phyloP scores from a whole-genome alignment of 208 protist genomes.

The Vickermania spadyakhi region DNA sequence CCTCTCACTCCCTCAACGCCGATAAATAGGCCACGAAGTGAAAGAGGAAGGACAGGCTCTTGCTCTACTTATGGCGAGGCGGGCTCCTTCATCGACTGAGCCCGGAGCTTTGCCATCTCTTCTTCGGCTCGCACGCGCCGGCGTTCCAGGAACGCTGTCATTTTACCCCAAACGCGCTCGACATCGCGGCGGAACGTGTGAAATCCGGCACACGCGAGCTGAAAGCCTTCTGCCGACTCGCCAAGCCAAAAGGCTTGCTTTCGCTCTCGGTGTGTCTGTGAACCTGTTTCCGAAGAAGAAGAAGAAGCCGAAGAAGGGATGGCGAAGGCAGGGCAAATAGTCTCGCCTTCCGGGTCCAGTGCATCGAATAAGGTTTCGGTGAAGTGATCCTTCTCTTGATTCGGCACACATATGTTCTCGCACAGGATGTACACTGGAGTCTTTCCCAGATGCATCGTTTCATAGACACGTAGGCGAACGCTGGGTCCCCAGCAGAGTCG shows the following conservation, averaged over 20 bases:
- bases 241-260: constrained; percentile 58
- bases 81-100: too few species aligned
- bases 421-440: constrained; percentile 58
- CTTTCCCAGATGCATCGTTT: constrained; percentile 71
- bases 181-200: constrained; percentile 15
- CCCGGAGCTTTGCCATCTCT: too few species aligned
- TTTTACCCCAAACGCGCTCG: constrained; percentile 36
- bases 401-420: constrained; percentile 6
- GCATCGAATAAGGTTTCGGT: constrained; percentile 10
- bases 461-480: constrained; percentile 20
- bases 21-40: too few species aligned
- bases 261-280: background rate
- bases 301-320: background rate
- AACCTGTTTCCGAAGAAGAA: background rate
- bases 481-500: background rate
- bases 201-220: constrained; percentile 35
- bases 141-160: constrained; percentile 14
- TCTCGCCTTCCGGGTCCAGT: constrained; percentile 6
- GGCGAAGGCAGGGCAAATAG: constrained; percentile 8
- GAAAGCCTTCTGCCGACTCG: constrained; percentile 46
- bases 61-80: too few species aligned
- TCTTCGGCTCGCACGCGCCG: constrained; percentile 19
- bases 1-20: too few species aligned
- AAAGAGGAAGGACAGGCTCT: too few species aligned
- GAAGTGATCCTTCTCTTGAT: background rate